These are phyloP conservation scores for Lactarius tabidus DNA, from an alignment of 768 basidiomycete genomes.

Conservation along the genomic window DNA sequence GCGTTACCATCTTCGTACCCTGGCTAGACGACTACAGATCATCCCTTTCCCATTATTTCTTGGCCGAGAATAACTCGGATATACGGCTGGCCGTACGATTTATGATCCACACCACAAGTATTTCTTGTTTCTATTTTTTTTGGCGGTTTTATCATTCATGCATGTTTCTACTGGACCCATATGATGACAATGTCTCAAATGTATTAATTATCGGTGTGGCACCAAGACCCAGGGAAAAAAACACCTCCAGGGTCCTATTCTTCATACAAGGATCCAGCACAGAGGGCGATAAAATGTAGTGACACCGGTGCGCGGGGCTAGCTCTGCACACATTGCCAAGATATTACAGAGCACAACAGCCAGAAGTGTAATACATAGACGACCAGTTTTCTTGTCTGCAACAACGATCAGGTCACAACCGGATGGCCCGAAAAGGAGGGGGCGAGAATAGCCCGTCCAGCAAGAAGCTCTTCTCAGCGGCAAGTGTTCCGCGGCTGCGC, in stretches of 20 bases:
- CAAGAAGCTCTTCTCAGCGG: neutral
- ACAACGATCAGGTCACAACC: neutral
- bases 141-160: neutral
- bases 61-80: neutral
- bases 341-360: neutral
- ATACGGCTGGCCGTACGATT: neutral
- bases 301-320: neutral
- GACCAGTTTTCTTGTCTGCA: neutral
- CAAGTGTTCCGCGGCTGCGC: conserved; percentile 11
- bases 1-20: conserved; percentile 1
- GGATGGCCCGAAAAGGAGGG: neutral
- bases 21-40: conserved; percentile 13
- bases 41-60: neutral
- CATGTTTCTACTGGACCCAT: neutral
- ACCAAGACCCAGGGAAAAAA: neutral
- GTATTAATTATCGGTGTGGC: neutral
- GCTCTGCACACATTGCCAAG: neutral
- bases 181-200: neutral
- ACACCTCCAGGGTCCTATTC: neutral
- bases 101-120: neutral
- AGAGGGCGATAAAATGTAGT: neutral
- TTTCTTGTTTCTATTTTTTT: neutral
- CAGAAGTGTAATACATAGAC: neutral
- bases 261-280: neutral
- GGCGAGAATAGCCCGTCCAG: neutral